These are phyloP conservation scores for Begonia masoniana DNA, from an alignment of 306 rosid species.

Conservation along the genomic window DNA sequence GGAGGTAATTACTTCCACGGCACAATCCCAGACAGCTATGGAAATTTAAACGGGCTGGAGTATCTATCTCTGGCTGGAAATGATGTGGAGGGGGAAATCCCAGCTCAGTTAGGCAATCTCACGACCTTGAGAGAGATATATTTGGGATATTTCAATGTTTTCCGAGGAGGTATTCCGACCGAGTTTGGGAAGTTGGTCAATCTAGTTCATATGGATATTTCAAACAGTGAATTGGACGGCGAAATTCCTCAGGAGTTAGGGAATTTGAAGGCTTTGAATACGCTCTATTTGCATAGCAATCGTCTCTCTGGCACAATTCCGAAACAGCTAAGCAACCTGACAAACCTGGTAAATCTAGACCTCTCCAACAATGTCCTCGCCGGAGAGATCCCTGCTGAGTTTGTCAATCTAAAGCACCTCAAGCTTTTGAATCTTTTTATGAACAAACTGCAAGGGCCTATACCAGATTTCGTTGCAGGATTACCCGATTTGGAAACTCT, in stretches of 20 bases:
- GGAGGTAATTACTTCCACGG: slow-evolving; percentile 72
- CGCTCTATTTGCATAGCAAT: slow-evolving; percentile 63
- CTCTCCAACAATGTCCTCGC: slow-evolving; percentile 68
- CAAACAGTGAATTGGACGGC: slow-evolving; percentile 57
- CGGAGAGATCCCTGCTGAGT: slow-evolving; percentile 76
- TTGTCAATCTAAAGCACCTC: slow-evolving; percentile 40
- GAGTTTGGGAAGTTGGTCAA: slow-evolving; percentile 51
- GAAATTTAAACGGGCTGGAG: slow-evolving; percentile 35
- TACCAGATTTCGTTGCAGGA: slow-evolving; percentile 62
- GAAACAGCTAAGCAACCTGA: slow-evolving; percentile 52
- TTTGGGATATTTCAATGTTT: slow-evolving; percentile 66
- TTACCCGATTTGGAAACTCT: slow-evolving; percentile 49
- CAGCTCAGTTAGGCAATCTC: slow-evolving; percentile 65
- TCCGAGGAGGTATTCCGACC: slow-evolving; percentile 65
- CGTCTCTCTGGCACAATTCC: slow-evolving; percentile 64
- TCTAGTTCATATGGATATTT: slow-evolving; percentile 58
- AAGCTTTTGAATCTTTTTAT: slow-evolving; percentile 68
- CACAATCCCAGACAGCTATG: slow-evolving; percentile 46
- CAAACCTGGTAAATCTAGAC: slow-evolving; percentile 42
- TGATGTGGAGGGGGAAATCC: slow-evolving; percentile 55
- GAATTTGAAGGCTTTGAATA: slow-evolving; percentile 40
- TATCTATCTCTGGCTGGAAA: slow-evolving; percentile 71
- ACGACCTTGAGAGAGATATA: slow-evolving; percentile 43
- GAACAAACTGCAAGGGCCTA: slow-evolving; percentile 73
- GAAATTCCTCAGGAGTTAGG: slow-evolving; percentile 63